These are phyloP conservation scores for Alternaria arbusti DNA, from an alignment of 2,329 filamentous ascomycete genomes.

Conservation along the genomic window DNA sequence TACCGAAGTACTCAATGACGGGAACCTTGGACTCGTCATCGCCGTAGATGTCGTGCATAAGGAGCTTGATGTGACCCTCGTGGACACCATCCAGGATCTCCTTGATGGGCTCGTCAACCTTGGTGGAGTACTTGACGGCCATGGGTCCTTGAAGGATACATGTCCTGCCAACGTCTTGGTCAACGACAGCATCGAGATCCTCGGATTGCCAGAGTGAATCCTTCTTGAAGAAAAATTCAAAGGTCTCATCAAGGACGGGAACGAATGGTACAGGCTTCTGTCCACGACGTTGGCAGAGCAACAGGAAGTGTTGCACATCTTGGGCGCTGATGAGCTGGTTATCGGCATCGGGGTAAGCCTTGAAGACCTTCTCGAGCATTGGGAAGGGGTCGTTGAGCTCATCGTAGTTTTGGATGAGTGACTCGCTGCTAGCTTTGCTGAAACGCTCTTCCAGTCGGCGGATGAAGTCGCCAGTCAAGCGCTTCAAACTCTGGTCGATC, in stretches of 20 bases:
- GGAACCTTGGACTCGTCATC: constrained; percentile 78
- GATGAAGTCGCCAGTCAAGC: constrained; percentile 92
- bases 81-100: constrained; percentile 93
- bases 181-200: constrained; percentile 93
- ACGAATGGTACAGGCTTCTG: constrained; percentile 99
- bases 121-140: constrained; percentile 86
- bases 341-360: constrained; percentile 84
- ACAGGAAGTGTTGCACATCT: constrained; percentile 95
- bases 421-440: constrained; percentile 76
- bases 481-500: constrained; percentile 71
- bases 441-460: constrained; percentile 97
- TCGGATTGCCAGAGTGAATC: constrained; percentile 99
- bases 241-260: constrained; percentile 92
- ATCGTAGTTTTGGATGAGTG: constrained; percentile 85
- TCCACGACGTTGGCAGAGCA: constrained; percentile 86
- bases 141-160: constrained; percentile 96
- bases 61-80: constrained; percentile 79
- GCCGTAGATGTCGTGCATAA: constrained; percentile 81
- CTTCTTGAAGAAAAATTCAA: constrained; percentile 99
- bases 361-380: constrained; percentile 78
- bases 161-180: constrained; percentile 92
- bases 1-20: constrained; percentile 92
- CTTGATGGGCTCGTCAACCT: constrained; percentile 91
- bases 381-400: constrained; percentile 85
- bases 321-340: constrained; percentile 96